Evolutionary conservation across 2,329 filamentous ascomycete genomes (phyloP).

Genomic region (Botrytis hyacinthi): DNA sequence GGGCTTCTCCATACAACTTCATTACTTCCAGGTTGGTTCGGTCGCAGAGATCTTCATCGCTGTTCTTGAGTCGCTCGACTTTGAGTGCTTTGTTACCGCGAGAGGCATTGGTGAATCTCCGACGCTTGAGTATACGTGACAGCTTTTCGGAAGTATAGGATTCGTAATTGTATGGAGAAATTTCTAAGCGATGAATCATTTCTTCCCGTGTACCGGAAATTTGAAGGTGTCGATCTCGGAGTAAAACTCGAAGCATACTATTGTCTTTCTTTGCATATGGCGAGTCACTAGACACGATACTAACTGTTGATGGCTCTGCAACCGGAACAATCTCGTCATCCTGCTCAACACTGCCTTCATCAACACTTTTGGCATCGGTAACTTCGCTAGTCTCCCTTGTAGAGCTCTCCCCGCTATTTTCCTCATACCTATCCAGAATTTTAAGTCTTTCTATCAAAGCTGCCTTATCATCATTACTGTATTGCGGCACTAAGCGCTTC

Average conservation of each 20-base stretch:
- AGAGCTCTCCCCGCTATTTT: not conserved
- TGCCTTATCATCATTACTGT: not conserved
- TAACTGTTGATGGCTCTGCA: not conserved
- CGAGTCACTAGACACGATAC: not conserved
- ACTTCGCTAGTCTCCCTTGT: not conserved
- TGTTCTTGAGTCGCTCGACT: constrained; percentile 23
- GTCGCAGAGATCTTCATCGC: too few relatives aligned
- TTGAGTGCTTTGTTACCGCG: constrained; percentile 24
- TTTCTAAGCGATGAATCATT: constrained; percentile 27
- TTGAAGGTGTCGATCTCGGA: constrained; percentile 21
- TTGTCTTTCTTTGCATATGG: constrained; percentile 28
- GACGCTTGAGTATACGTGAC: constrained; percentile 25
- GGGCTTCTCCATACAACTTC: too few relatives aligned
- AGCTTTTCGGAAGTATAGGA: constrained; percentile 15
- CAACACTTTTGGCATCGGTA: not conserved
- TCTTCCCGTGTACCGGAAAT: constrained; percentile 25
- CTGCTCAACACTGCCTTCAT: not conserved
- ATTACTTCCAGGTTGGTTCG: too few relatives aligned
- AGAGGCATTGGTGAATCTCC: too few relatives aligned
- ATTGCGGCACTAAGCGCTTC: not conserved
- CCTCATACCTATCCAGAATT: not conserved
- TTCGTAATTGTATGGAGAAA: constrained; percentile 25
- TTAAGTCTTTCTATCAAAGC: not conserved
- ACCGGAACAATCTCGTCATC: not conserved
- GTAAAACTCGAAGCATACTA: constrained; percentile 26